A percentile compares a stretch with the other conserved stretches of the same genome.
Evolutionary conservation across 2,329 filamentous ascomycete species (phyloP).

Genomic region (Cercospora sojina): DNA sequence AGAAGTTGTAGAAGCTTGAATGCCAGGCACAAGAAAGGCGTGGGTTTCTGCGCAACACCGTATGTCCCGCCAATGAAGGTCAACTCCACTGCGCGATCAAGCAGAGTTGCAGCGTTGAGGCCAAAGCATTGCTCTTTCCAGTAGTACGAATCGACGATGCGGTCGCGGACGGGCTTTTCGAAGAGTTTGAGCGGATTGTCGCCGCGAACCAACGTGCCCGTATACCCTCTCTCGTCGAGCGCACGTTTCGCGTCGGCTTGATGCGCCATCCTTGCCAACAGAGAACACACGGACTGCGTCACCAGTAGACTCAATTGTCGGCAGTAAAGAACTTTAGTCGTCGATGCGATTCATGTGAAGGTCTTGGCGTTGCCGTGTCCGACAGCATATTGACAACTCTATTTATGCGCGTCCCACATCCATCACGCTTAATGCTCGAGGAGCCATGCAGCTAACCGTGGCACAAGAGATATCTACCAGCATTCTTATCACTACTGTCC

Average conservation of each 20-base stretch:
- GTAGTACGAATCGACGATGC: constrained; percentile 93
- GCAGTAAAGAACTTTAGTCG: neutral
- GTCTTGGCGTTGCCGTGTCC: constrained; percentile 11
- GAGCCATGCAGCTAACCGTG: constrained; percentile 13
- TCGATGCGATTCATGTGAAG: constrained; percentile 7
- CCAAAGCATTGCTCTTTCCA: constrained; percentile 99
- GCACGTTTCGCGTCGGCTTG: constrained; percentile 74
- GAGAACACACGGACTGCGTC: neutral
- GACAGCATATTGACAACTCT: constrained; percentile 4
- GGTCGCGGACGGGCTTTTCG: constrained; percentile 92
- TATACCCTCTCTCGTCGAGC: constrained; percentile 87
- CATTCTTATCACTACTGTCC: constrained; percentile 12
- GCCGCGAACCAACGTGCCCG: constrained; percentile 74
- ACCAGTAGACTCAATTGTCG: neutral
- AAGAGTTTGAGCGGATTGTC: constrained; percentile 94
- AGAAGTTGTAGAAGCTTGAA: constrained; percentile 92
- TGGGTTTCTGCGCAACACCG: constrained; percentile 78
- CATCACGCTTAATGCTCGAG: neutral
- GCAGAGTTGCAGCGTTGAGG: constrained; percentile 75
- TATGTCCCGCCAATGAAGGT: constrained; percentile 84
- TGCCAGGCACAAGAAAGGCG: constrained; percentile 87
- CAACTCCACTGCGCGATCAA: constrained; percentile 86
- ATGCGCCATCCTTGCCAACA: constrained; percentile 50
- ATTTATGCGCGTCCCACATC: neutral
- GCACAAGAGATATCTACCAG: constrained; percentile 10